A percentile compares a stretch with the other conserved stretches of the same genome.
Evolutionary conservation across 768 basidiomycete species (phyloP).

Genomic region (Phallus indusiatus): DNA sequence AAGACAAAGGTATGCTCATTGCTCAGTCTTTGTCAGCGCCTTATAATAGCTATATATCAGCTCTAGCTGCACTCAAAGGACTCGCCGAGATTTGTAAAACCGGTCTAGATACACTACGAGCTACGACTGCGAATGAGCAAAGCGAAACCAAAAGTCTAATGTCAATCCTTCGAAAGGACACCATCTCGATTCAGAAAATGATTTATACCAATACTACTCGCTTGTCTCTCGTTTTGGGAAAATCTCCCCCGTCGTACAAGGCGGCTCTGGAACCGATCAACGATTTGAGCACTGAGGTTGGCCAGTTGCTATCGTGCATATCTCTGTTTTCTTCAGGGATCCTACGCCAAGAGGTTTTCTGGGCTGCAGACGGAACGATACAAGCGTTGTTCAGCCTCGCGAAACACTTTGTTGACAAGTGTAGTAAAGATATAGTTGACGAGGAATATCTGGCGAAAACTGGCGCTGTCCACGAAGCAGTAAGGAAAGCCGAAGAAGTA

Average conservation of each 20-base stretch:
- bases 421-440: constrained; percentile 17
- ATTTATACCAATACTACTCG: constrained; percentile 51
- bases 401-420: constrained; percentile 29
- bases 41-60: neutral
- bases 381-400: constrained; percentile 35
- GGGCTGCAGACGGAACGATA: constrained; percentile 33
- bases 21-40: neutral
- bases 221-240: constrained; percentile 46
- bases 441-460: constrained; percentile 49
- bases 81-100: neutral
- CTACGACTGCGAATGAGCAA: neutral
- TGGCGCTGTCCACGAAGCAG: constrained; percentile 52
- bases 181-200: constrained; percentile 47
- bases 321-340: constrained; percentile 33
- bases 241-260: constrained; percentile 43
- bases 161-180: constrained; percentile 40
- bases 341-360: constrained; percentile 34
- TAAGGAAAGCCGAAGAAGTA: constrained; percentile 35
- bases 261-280: constrained; percentile 43
- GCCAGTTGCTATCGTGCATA: constrained; percentile 42
- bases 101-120: neutral
- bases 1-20: neutral
- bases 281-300: constrained; percentile 40
- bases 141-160: constrained; percentile 12
- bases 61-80: neutral